Evolutionary conservation across 1,139 yeast genomes (phyloP).

Genomic region (Tardiomyces blankii): DNA sequence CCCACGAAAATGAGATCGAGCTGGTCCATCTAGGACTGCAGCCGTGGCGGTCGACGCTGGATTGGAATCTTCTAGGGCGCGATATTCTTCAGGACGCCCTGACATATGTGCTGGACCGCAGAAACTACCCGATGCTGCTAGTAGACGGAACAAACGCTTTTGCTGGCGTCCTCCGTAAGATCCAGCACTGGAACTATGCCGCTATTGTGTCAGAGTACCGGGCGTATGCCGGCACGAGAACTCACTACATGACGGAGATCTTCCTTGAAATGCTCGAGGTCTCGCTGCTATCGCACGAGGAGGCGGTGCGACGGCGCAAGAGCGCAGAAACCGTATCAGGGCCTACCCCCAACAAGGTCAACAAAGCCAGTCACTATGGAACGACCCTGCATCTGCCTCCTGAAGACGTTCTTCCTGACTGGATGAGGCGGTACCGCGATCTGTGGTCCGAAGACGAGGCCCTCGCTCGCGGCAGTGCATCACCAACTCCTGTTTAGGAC

Average conservation of each 20-base stretch:
- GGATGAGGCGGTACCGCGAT: slow-evolving; percentile 57
- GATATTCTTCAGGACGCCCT: slow-evolving; percentile 27
- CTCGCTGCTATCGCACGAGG: not conserved
- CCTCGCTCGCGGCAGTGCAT: not conserved
- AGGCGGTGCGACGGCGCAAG: slow-evolving; percentile 1
- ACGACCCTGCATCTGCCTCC: slow-evolving; percentile 37
- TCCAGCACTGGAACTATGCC: slow-evolving; percentile 83
- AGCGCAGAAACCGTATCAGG: not conserved
- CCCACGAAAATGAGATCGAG: slow-evolving; percentile 24
- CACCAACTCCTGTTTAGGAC: not conserved
- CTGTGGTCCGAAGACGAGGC: slow-evolving; percentile 44
- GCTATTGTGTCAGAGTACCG: slow-evolving; percentile 79
- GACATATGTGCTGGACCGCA: slow-evolving; percentile 43
- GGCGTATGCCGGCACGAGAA: slow-evolving; percentile 59
- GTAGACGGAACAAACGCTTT: slow-evolving; percentile 75
- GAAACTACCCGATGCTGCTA: slow-evolving; percentile 58
- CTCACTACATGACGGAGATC: slow-evolving; percentile 72
- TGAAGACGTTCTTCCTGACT: slow-evolving; percentile 50
- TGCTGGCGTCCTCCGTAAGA: slow-evolving; percentile 66
- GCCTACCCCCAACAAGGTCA: not conserved
- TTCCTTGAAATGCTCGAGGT: slow-evolving; percentile 58
- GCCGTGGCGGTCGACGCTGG: slow-evolving; percentile 26
- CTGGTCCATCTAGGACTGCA: slow-evolving; percentile 27
- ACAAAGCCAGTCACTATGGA: not conserved
- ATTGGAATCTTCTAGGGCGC: slow-evolving; percentile 23